Base-by-base conservation (phyloP, 192 early-diverging fungal species). In the Geosiphon pyriformis region DNA sequence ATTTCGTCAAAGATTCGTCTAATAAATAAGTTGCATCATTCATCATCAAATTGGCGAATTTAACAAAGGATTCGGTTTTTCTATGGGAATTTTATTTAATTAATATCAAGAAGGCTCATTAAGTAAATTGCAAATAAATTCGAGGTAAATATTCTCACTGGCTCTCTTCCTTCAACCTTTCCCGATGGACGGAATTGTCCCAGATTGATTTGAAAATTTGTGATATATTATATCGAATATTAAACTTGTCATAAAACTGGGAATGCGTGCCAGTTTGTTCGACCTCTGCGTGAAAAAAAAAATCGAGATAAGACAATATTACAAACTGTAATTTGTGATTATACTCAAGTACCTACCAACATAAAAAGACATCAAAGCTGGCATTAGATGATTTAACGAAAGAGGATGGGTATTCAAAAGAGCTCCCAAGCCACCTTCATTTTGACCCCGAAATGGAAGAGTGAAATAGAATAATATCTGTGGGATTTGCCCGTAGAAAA, bases 211-310 rank as follows among this genome's bases (percentile, higher is more conserved):
- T 94, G 70, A 98, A 83, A 8, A 94, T 89, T 66, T 95, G 92
- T 7, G 88, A 88, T 59, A 99, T 95, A 67, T 96, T 89, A 81
- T 97, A 97, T 32, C 96, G 88, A 67, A 95, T 94, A 75, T 92
- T 96, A 78, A 98, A 96, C 76, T 99, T 99, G 75, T 99, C 96
- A 70, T 96, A 99, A 69, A 99, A 99, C 72, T 96, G 94, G 3
- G 90, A 88, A 67, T 85, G 85, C 1, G 86, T 82, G 18, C 96
- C 96, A 20, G 95, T 96, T 48, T 94, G 89, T 74, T 99, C 96
- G 7, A 95, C 92, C 65, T 98, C 96, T 82, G 61, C 25, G n/a
- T n/a, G n/a, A n/a, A n/a, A n/a, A n/a, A n/a, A n/a, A n/a, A n/a
- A n/a, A n/a, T n/a, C n/a, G n/a, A n/a, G n/a, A n/a, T n/a, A n/a